Percentiles rank a stretch among this genome's conserved stretches.
These are phyloP conservation scores for Fusarium goolgardi DNA, from an alignment of 2,329 filamentous ascomycete genomes.

Conservation along the genomic window DNA sequence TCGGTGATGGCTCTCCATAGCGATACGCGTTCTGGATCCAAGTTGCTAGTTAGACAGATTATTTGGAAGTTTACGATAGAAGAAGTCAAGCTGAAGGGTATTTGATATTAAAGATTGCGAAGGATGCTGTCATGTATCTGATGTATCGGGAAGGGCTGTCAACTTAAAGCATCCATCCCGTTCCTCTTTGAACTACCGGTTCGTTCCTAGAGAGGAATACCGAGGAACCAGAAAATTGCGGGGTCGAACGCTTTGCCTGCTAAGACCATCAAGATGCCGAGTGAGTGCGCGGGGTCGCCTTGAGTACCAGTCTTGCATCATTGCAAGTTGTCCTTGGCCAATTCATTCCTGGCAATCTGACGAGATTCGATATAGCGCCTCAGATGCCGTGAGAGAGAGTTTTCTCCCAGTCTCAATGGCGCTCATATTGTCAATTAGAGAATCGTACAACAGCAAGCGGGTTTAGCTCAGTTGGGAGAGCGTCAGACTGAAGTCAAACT, in stretches of 20 bases:
- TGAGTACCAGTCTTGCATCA: background rate
- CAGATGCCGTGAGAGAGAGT: no score
- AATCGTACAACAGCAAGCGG: background rate
- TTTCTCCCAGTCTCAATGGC: background rate
- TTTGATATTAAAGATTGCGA: rapidly evolving
- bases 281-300: background rate
- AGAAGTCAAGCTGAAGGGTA: background rate
- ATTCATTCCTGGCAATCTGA: background rate
- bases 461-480: conserved; percentile 12
- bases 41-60: background rate
- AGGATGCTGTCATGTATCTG: background rate
- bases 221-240: background rate
- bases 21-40: background rate
- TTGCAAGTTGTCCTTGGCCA: background rate
- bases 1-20: background rate
- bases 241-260: background rate
- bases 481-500: conserved; percentile 8
- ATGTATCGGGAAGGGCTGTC: background rate
- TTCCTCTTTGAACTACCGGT: background rate
- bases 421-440: rapidly evolving
- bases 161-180: background rate
- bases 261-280: background rate
- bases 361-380: background rate
- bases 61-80: background rate
- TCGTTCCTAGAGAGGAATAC: background rate